Base-by-base conservation (phyloP, 164 flowering plant genomes). In the Magnolia officinalis region DNA sequence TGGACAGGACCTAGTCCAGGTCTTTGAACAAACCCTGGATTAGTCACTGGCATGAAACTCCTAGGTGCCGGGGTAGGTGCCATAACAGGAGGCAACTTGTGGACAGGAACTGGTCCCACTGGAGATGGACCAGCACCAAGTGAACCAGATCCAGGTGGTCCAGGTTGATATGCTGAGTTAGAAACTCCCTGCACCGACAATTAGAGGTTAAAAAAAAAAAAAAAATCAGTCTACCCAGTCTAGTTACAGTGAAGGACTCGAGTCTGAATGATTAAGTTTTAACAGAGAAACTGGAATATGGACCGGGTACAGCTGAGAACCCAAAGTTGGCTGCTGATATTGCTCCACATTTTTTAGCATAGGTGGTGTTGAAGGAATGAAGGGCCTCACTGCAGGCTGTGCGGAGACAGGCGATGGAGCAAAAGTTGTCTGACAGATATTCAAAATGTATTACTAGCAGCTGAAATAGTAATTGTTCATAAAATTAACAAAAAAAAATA, bases 261-360 rank as follows among this genome's bases (percentile, higher is more conserved):
- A 23, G n/a, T 29, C 55, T 2, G 10, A 55, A 55, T 2, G 13
- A 64, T n/a, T 52, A 18, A 4, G 2, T 24, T 20, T 45, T 63
- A n/a, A 2, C 70, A 69, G 70, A 61, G 2, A 67, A 78, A 37
- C 29, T 13, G 23, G 21, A 37, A 73, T 76, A 88, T 92, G 51
- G 23, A 95, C 98, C 66, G 94, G 89, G 82, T 92, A 92, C 51
- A 92, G 79, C 79, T 94, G 98, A 78, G 98, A 87, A 71, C 87
- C 94, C 88, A 94, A 81, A 66, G 92, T 83, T 58, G 97, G 89
- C 80, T 90, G 97, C 85, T 92, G 99, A 85, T 90, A 94, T 79
- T 90, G 92, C 65, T 89, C 97, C 68, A 77, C 86, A 79, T 93
- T 91, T 84, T 78, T 88, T 78, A 91, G 80, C 29, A 50, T 80